Conservation (phyloP, 1,284 basidiomycete species). For the Tranzscheliella williamsii region DNA sequence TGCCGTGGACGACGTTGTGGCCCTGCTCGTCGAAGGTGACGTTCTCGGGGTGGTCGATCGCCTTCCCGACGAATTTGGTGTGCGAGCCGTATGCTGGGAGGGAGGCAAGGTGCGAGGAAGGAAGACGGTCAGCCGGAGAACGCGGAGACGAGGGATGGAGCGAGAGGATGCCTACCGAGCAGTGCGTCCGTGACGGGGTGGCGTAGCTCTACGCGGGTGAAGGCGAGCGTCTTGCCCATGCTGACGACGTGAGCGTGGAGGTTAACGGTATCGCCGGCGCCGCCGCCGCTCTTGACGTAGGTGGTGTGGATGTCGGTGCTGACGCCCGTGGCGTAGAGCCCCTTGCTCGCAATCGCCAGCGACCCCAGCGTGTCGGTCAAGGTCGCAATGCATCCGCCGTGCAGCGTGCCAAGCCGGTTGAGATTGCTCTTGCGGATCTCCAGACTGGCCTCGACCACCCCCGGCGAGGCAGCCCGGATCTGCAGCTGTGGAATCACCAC, state of each 20-base stretch:
- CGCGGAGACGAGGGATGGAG: conserved; percentile 67
- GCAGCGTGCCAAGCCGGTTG: conserved; percentile 65
- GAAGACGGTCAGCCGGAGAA: conserved; percentile 64
- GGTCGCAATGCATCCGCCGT: conserved; percentile 81
- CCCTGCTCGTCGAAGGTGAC: conserved; percentile 80
- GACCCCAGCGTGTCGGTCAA: conserved; percentile 84
- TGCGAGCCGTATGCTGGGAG: conserved; percentile 63
- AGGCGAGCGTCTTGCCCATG: conserved; percentile 54
- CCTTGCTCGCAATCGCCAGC: conserved; percentile 77
- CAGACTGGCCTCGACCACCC: conserved; percentile 38
- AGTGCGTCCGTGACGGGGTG: conserved; percentile 43
- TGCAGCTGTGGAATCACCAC: conserved; percentile 39
- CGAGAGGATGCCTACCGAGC: conserved; percentile 62
- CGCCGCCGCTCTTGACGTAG: conserved; percentile 74
- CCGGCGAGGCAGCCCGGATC: conserved; percentile 43
- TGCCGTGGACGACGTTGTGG: conserved; percentile 71
- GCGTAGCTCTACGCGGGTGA: conserved; percentile 52
- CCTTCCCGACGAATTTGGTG: conserved; percentile 84
- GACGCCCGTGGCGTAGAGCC: conserved; percentile 81
- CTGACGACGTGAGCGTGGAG: conserved; percentile 38
- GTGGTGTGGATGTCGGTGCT: conserved; percentile 84
- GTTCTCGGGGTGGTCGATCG: conserved; percentile 73
- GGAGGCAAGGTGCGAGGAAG: background rate
- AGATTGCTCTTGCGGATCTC: conserved; percentile 43
- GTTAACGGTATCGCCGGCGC: conserved; percentile 29